Base-by-base conservation (phyloP, 2,329 filamentous ascomycete species). In the Botrytis pseudocinerea region DNA sequence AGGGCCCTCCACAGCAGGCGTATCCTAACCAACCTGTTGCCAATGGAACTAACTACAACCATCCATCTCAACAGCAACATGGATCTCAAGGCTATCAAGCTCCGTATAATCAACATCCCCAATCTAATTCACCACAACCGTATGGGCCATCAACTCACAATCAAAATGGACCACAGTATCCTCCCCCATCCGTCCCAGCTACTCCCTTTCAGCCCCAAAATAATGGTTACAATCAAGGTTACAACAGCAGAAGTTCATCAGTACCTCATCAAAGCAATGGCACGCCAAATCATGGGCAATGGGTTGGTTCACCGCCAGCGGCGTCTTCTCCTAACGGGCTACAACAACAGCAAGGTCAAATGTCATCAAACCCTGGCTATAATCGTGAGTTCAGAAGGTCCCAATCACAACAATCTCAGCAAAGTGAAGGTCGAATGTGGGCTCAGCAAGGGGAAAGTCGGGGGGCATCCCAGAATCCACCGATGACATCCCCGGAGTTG, bases 41-140 rank as follows among this genome's bases (percentile, higher is more conserved):
- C 63, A 61, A 51, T 51, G 70, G 70, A 28, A 2, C 63, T 22
- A 42, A 61, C n/a, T 77, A 78, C 46, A 74, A 71, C 48, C 75
- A 76, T 70, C 68, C 73, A 9, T 54, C 70, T 16, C 57, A 51
- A n/a, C 75, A 73, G 61, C 77, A 77, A 62, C 63, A 75, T 38
- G 74, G 70, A 59, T 59, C 66, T 54, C 75, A 76, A 72, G 59
- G 62, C 59, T 76, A 77, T 44, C 77, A 76, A 64, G 65, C 74
- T 65, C 64, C 74, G 8, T 68, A 76, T 40, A 75, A 75, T 51
- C 74, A 75, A 57, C 76, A 78, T 46, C 57, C 73, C 70, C 74
- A 75, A n/a, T 70, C 74, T 38, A 69, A 72, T 73, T 74, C 69
- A 22, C 74, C 74, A 57, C 77, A 75, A 57, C 76, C 74, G 69